phyloP scores from a whole-genome alignment of 306 rosid species.

The Elaeagnus macrophylla region DNA sequence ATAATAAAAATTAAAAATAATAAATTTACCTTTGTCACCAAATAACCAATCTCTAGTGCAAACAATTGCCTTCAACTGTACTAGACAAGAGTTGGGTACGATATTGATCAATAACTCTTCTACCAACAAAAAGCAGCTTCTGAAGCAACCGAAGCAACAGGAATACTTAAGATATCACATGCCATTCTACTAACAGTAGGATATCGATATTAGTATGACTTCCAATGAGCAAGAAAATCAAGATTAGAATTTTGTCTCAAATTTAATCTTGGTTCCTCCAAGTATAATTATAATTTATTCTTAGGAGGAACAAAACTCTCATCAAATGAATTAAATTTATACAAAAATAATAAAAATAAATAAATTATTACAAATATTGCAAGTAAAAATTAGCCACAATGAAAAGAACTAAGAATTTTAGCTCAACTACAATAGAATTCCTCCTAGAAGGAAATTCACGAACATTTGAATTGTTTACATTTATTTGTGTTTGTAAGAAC shows the following conservation, averaged over 20 bases:
- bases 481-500: neutral
- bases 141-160: neutral
- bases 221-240: too few species aligned
- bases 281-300: neutral
- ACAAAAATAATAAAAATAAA: neutral
- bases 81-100: neutral
- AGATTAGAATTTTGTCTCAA: too few species aligned
- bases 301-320: neutral
- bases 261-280: too few species aligned
- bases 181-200: neutral
- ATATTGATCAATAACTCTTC: neutral
- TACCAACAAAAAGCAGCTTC: neutral
- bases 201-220: too few species aligned
- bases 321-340: neutral
- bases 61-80: neutral
- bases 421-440: too few species aligned
- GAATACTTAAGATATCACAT: neutral
- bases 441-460: too few species aligned
- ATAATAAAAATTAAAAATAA: too few species aligned
- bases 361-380: too few species aligned
- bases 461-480: accelerated
- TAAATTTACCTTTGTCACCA: slow-evolving; percentile 1
- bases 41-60: neutral
- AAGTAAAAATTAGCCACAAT: too few species aligned
- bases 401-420: too few species aligned